These are phyloP conservation scores for Teunomyces funiuensis DNA, from an alignment of 805 yeast genomes.

Conservation along the genomic window DNA sequence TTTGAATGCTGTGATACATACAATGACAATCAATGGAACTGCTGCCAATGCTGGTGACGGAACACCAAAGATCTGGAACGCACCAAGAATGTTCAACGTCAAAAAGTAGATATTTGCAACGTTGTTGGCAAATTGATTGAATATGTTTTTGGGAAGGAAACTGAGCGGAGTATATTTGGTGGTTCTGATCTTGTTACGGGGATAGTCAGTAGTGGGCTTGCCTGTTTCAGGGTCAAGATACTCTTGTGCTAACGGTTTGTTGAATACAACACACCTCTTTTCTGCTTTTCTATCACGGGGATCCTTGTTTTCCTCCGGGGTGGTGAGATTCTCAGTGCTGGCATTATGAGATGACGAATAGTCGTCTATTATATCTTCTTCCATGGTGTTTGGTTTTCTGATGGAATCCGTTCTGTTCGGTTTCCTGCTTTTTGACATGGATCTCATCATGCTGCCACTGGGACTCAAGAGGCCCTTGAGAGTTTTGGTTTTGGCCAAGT, in stretches of 20 bases:
- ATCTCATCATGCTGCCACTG: slow-evolving; percentile 3
- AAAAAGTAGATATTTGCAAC: slow-evolving; percentile 90
- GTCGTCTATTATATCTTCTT: slow-evolving; percentile 24
- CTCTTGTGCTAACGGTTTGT: slow-evolving; percentile 58
- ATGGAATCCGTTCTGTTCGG: slow-evolving; percentile 17
- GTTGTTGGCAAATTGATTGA: slow-evolving; percentile 67
- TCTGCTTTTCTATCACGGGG: slow-evolving; percentile 31
- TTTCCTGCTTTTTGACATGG: slow-evolving; percentile 19
- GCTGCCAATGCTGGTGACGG: slow-evolving; percentile 73
- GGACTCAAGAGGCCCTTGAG: slow-evolving; percentile 43
- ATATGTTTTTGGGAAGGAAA: slow-evolving; percentile 82
- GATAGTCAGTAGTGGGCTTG: slow-evolving; percentile 58
- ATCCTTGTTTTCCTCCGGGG: slow-evolving; percentile 27
- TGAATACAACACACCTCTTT: slow-evolving; percentile 56
- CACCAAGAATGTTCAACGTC: slow-evolving; percentile 75
- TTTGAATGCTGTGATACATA: slow-evolving; percentile 68
- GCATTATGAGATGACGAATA: slow-evolving; percentile 13
- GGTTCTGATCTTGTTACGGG: slow-evolving; percentile 90
- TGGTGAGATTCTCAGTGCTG: slow-evolving; percentile 2
- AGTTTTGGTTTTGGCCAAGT: slow-evolving; percentile 52
- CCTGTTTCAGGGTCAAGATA: slow-evolving; percentile 57
- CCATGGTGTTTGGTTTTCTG: slow-evolving; percentile 20
- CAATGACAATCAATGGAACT: slow-evolving; percentile 79
- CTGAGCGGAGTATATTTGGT: slow-evolving; percentile 92
- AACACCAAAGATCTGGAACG: slow-evolving; percentile 69